phyloP scores from a whole-genome alignment of 1,139 yeast species.

The Zhuliangozyma parablackwelliae region DNA sequence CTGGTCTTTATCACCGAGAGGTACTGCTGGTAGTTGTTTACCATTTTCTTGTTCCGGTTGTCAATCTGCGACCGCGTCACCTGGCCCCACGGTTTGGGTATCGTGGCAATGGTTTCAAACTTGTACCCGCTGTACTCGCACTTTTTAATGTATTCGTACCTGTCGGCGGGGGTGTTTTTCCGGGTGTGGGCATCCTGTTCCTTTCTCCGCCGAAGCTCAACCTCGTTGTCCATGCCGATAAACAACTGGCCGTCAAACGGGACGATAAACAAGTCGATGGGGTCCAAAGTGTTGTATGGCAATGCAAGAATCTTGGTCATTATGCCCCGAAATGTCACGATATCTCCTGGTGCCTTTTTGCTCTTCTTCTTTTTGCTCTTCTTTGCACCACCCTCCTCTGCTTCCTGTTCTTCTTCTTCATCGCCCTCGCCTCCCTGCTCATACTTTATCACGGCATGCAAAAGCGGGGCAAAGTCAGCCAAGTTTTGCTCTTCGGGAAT shows the following conservation, averaged over 20 bases:
- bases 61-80: slow-evolving; percentile 65
- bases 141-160: slow-evolving; percentile 31
- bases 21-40: slow-evolving; percentile 72
- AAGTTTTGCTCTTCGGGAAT: slow-evolving; percentile 50
- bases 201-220: slow-evolving; percentile 26
- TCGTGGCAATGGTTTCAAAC: slow-evolving; percentile 75
- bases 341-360: slow-evolving; percentile 37
- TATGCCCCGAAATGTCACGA: slow-evolving; percentile 81
- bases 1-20: slow-evolving; percentile 79
- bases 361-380: not conserved
- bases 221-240: slow-evolving; percentile 56
- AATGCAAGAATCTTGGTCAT: slow-evolving; percentile 64
- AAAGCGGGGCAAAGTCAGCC: slow-evolving; percentile 56
- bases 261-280: slow-evolving; percentile 61
- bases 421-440: slow-evolving; percentile 40
- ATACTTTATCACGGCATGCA: slow-evolving; percentile 49
- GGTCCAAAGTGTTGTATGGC: slow-evolving; percentile 53
- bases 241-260: slow-evolving; percentile 80
- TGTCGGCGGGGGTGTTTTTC: slow-evolving; percentile 28
- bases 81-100: slow-evolving; percentile 72
- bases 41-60: slow-evolving; percentile 51
- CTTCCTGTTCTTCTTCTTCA: not conserved
- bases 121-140: slow-evolving; percentile 72
- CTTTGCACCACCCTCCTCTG: too few relatives aligned
- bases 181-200: slow-evolving; percentile 20